Conservation (phyloP, 2,329 filamentous ascomycete species). For the Fulvia fulva region DNA sequence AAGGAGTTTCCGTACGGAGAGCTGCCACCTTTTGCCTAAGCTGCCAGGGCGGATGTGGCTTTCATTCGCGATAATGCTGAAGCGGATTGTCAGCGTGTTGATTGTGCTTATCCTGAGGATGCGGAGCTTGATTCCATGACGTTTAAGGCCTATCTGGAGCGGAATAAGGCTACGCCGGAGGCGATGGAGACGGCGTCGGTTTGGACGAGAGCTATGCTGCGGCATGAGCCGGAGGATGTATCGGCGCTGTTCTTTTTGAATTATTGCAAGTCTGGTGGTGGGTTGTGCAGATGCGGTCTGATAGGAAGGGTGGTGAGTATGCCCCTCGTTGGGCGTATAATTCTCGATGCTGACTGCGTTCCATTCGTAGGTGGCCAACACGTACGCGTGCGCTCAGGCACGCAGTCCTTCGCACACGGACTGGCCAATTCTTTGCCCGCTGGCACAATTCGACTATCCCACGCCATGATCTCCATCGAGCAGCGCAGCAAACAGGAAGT, state of each 20-base stretch:
- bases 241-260: slow-evolving; percentile 52
- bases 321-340: too few species aligned
- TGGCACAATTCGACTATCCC: slow-evolving; percentile 19
- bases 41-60: slow-evolving; percentile 26
- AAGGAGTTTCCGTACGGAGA: slow-evolving; percentile 32
- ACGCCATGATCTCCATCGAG: slow-evolving; percentile 4
- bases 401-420: slow-evolving; percentile 37
- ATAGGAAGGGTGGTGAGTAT: slow-evolving; percentile 45
- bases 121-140: slow-evolving; percentile 34
- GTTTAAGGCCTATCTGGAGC: slow-evolving; percentile 36
- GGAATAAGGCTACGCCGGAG: slow-evolving; percentile 29
- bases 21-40: slow-evolving; percentile 28
- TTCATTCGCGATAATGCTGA: slow-evolving; percentile 35
- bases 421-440: slow-evolving; percentile 34
- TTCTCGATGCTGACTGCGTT: too few species aligned
- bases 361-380: slow-evolving; percentile 40
- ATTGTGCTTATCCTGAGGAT: slow-evolving; percentile 23
- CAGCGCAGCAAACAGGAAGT: slow-evolving; percentile 3
- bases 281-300: slow-evolving; percentile 51
- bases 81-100: slow-evolving; percentile 33
- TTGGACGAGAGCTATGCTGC: slow-evolving; percentile 50
- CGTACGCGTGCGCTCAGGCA: slow-evolving; percentile 48
- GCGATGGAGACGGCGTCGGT: slow-evolving; percentile 39
- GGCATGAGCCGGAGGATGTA: slow-evolving; percentile 46
- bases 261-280: slow-evolving; percentile 51